Percentiles rank a stretch among this genome's conserved stretches.
Evolutionary conservation across 305 asterid genomes (phyloP).

Genomic region (Euphrasia arctica): DNA sequence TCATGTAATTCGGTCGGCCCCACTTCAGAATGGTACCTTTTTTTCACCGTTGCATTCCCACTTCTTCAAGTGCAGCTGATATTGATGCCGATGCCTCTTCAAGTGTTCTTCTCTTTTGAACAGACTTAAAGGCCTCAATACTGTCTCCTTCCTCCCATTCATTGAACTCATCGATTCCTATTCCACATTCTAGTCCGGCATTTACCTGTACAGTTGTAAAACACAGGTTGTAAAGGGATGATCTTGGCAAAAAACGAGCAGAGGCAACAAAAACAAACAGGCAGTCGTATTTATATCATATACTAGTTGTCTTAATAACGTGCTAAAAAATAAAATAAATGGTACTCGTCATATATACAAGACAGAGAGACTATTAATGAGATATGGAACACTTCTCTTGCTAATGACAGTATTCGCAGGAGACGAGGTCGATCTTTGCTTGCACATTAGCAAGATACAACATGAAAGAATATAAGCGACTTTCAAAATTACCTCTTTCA

Average conservation of each 20-base stretch:
- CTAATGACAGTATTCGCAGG: too few relatives aligned
- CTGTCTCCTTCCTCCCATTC: conserved; percentile 86
- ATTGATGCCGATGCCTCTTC: conserved; percentile 98
- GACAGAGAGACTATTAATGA: too few relatives aligned
- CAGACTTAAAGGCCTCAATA: conserved; percentile 76
- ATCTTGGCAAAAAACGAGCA: conserved; percentile 11
- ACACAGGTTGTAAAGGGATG: conserved; percentile 7
- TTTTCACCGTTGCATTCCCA: conserved; percentile 40
- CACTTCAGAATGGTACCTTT: conserved; percentile 24
- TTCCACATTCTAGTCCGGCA: conserved; percentile 95
- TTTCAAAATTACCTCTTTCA: conserved; percentile 73
- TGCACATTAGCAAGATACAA: too few relatives aligned
- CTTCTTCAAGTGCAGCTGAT: conserved; percentile 76
- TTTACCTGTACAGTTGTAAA: conserved; percentile 54
- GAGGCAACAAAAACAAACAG: too few relatives aligned
- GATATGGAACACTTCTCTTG: too few relatives aligned
- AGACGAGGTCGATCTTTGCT: too few relatives aligned
- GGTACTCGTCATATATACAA: too few relatives aligned
- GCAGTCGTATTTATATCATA: too few relatives aligned
- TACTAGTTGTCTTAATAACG: too few relatives aligned
- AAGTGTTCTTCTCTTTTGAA: conserved; percentile 84
- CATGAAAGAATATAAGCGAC: conserved; percentile 9
- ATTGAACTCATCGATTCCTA: conserved; percentile 63
- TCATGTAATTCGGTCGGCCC: conserved; percentile 22
- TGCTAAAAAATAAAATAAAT: too few relatives aligned